phyloP scores from a whole-genome alignment of 2,329 filamentous ascomycete species.

The Microdochium trichocladiopsis region DNA sequence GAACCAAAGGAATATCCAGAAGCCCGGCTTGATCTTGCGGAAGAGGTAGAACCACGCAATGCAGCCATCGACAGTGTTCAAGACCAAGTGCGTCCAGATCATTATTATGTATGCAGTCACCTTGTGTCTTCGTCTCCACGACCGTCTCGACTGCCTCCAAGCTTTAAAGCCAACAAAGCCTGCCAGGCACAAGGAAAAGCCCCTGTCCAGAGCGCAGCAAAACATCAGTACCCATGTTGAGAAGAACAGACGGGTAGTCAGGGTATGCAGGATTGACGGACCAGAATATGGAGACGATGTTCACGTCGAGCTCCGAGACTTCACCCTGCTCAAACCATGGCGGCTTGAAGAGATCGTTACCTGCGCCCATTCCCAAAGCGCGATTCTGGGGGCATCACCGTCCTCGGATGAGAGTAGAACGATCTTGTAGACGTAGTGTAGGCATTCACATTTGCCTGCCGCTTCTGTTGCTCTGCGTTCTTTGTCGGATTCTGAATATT shows the following conservation, averaged over 20 bases:
- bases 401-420: too few species aligned
- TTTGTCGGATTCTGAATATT: too few species aligned
- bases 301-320: background rate
- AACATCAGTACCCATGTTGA: too few species aligned
- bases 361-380: background rate
- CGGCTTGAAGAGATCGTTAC: background rate
- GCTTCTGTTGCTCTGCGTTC: too few species aligned
- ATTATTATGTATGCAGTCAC: background rate
- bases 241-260: too few species aligned
- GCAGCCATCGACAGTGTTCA: background rate
- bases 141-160: background rate
- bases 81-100: background rate
- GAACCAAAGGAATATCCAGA: background rate
- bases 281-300: background rate
- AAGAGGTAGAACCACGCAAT: background rate
- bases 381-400: too few species aligned
- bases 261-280: too few species aligned
- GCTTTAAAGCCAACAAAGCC: background rate
- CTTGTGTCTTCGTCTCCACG: background rate
- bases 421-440: too few species aligned
- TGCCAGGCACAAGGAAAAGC: background rate
- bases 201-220: background rate
- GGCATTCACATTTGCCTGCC: too few species aligned
- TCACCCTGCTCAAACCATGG: background rate
- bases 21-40: background rate